Evolutionary conservation across 2,329 filamentous ascomycete genomes (phyloP), one percentile per base, ranked within the genome.

Genomic region (Hirsutella rhossiliensis): DNA sequence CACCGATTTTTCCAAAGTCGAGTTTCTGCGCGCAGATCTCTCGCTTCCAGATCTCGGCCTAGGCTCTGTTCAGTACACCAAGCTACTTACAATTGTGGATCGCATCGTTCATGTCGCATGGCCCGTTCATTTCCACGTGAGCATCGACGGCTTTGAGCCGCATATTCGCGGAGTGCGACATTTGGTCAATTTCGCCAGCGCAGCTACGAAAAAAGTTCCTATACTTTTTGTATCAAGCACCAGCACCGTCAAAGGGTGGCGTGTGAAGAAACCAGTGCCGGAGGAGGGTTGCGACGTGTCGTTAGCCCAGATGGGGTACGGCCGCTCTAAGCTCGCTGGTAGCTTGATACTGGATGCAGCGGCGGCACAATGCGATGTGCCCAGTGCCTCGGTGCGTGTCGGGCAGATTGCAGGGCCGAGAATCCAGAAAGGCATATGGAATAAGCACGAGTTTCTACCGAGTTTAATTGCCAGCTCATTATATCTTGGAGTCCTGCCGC

Each of bases 381-480:
- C 62, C 1, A 56, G 61, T 0, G 62, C 62, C 4, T 52, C 66
- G 11, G 57, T 71, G 30, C 66, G 72, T 1, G 64, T 72, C 0
- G 71, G 69, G 0, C 72, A 75, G 52, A 64, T 74, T 40, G 66
- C 57, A 1, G 69, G 69, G 0, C 65, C 70, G 0, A 54, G 56
- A 19, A 52, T 50, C 19, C 55, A 59, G 15, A 53, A 56, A 7
- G 75, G 75, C 0, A 49, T 52, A 23, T 81, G 77, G 77, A 78
- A 75, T 46, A 60, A 57, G 19, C 64, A 72, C 9, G 77, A 81
- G 47, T 80, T 74, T 71, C 54, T 80, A 2, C 77, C 77, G 0
- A 65, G 60, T 27, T 58, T 72, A 30, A 55, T 72, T 13, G 62
- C 65, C 1, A 75, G 71, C 38, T 76, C 72, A 0, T 56, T 70